Evolutionary conservation across 148 eudicot species (phyloP), one percentile per base, ranked within the genome.

Genomic region (Camellia sinensis): DNA sequence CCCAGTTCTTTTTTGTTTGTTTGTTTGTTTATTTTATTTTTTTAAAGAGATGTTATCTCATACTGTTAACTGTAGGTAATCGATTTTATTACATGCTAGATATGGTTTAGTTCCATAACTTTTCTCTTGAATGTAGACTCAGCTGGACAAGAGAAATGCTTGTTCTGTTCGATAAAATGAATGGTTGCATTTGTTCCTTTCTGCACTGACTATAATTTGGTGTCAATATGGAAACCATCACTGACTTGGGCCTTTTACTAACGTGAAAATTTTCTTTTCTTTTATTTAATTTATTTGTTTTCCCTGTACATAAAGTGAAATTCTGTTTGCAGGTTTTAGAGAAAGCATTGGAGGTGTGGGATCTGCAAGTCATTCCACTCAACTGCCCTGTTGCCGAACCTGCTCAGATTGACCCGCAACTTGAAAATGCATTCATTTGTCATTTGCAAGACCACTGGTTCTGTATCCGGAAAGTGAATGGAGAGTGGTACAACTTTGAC

Each of bases 341-440:
- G 77, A 96, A 92, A 82, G 99, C 98, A 15, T 78, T 96, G 88
- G 97, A 93, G 84, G 99, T 96, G 74, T 96, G 99, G 99, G 98
- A 92, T 84, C 81, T 96, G 75, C 98, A 93, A 78, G 90, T 96
- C 21, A 96, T 96, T 65, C 99, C 98, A 18, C 86, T 93, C 17
- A 87, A 91, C 81, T 87, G 92, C 46, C 98, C 99, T 2, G 97
- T 87, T 48, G 99, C 99, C 0, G 98, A 88, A 83, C 91, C 95
- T 7, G 98, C 98, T 45, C 97, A 96, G 78, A 82, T 93, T 44
- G 98, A 96, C 74, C 99, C 98, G 4, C 98, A 93, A 82, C 85
- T 83, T 40, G 98, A 92, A 88, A 92, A 84, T 45, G 99, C 92
- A 57, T 96, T 96, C 79, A 93, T 96, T 56, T 96, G 99, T 69